Evolutionary conservation across 768 basidiomycete genomes (phyloP).

Genomic region (Lactifluus subvellereus): DNA sequence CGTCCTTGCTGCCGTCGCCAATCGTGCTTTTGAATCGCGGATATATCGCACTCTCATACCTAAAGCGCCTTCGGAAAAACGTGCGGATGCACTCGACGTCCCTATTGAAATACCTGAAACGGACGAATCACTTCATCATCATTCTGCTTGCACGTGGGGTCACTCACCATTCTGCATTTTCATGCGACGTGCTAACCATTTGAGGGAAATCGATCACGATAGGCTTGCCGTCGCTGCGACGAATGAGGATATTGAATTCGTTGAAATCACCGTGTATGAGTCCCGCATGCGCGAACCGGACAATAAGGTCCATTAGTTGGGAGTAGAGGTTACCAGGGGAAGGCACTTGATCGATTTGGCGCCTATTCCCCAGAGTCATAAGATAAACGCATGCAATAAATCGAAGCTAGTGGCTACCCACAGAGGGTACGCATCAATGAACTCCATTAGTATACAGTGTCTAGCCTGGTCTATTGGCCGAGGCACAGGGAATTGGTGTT

Average conservation of each 20-base stretch:
- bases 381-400: not conserved
- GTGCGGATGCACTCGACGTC: constrained; percentile 95
- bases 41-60: constrained; percentile 86
- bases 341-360: constrained; percentile 77
- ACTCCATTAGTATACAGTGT: constrained; percentile 94
- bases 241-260: constrained; percentile 97
- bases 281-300: constrained; percentile 87
- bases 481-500: constrained; percentile 91
- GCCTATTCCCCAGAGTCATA: constrained; percentile 40
- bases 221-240: constrained; percentile 66
- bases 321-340: constrained; percentile 91
- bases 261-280: constrained; percentile 99
- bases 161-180: constrained; percentile 90
- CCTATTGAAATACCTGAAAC: constrained; percentile 90
- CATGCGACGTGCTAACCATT: constrained; percentile 96
- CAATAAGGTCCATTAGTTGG: constrained; percentile 88
- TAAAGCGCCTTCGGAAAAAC: constrained; percentile 87
- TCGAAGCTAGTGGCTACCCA: constrained; percentile 37
- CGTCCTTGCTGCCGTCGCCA: constrained; percentile 40
- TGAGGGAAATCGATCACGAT: constrained; percentile 98
- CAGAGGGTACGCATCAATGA: constrained; percentile 93
- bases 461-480: constrained; percentile 89
- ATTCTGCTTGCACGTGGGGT: not conserved
- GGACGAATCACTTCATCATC: constrained; percentile 4
- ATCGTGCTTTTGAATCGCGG: constrained; percentile 74